These are phyloP conservation scores for Nymphaea colorata DNA, from an alignment of 164 flowering plant genomes.

Conservation along the genomic window DNA sequence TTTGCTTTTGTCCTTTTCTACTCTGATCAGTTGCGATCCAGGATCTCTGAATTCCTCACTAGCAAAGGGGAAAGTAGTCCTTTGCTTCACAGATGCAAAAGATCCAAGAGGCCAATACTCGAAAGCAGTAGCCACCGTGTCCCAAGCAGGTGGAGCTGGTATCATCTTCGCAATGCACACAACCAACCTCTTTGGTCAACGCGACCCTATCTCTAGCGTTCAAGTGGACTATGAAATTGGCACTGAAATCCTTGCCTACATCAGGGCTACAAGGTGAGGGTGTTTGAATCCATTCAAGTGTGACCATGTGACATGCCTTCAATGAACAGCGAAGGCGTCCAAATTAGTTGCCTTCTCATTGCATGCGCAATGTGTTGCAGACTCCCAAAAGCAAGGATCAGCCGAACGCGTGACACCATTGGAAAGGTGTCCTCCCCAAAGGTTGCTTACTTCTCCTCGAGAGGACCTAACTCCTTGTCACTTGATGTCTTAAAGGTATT, in stretches of 20 bases:
- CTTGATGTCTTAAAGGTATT: too few relatives aligned
- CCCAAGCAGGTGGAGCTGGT: slow-evolving; percentile 14
- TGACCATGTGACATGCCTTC: too few relatives aligned
- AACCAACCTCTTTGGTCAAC: slow-evolving; percentile 1
- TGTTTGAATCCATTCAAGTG: too few relatives aligned
- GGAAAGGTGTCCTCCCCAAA: too few relatives aligned
- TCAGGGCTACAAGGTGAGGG: slow-evolving; percentile 19
- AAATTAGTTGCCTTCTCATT: too few relatives aligned
- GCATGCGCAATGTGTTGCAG: too few relatives aligned
- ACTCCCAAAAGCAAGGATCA: too few relatives aligned
- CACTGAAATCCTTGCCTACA: slow-evolving; percentile 25
- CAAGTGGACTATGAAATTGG: slow-evolving; percentile 32
- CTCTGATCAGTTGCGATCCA: slow-evolving; percentile 2
- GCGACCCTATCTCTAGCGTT: slow-evolving; percentile 7
- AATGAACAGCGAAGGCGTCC: too few relatives aligned
- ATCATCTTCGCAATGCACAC: slow-evolving; percentile 12
- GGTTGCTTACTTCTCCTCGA: too few relatives aligned
- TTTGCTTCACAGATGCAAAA: slow-evolving; percentile 9
- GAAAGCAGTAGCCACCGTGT: slow-evolving; percentile 1
- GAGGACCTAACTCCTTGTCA: too few relatives aligned
- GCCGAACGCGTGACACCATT: too few relatives aligned
- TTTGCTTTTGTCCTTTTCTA: neutral
- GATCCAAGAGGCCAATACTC: neutral
- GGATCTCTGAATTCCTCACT: slow-evolving; percentile 6
- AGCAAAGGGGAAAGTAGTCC: slow-evolving; percentile 15